Evolutionary conservation across 352 stramenopile genomes (phyloP).

Genomic region (Saprolegnia parasitica): DNA sequence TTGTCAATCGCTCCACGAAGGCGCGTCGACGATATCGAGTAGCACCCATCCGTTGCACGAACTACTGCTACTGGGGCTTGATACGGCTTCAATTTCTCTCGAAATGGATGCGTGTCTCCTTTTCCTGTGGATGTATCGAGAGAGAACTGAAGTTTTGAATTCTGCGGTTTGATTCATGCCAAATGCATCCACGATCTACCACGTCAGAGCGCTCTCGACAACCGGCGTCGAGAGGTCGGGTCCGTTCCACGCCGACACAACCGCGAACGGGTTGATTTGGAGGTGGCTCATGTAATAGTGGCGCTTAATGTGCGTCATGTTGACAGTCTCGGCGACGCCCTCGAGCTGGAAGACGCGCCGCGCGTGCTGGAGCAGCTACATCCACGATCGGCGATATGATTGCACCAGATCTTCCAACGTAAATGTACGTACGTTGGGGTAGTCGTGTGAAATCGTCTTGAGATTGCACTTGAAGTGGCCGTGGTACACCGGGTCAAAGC

Average conservation of each 20-base stretch:
- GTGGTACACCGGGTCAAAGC: constrained; percentile 93
- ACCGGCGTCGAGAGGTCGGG: constrained; percentile 19
- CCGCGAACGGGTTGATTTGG: constrained; percentile 46
- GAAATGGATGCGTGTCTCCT: too few species aligned
- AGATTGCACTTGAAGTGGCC: constrained; percentile 81
- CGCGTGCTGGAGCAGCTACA: constrained; percentile 37
- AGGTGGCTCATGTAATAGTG: constrained; percentile 53
- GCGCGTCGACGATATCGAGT: too few species aligned
- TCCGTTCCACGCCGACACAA: constrained; percentile 33
- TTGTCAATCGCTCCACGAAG: too few species aligned
- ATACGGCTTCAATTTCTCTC: too few species aligned
- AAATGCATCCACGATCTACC: too few species aligned
- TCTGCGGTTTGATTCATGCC: too few species aligned
- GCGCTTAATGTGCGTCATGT: constrained; percentile 48
- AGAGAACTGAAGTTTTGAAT: too few species aligned
- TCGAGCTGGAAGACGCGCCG: constrained; percentile 48
- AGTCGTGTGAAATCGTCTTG: constrained; percentile 60
- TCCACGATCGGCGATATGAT: not conserved
- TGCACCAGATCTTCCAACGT: constrained; percentile 59
- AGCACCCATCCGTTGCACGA: too few species aligned
- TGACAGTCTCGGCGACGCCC: constrained; percentile 37
- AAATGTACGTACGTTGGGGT: constrained; percentile 80
- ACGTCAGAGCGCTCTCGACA: constrained; percentile 14
- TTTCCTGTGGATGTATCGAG: too few species aligned
- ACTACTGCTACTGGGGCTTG: too few species aligned